Evolutionary conservation across 148 eudicot species (phyloP), one percentile per base, ranked within the genome.

Genomic region (Pouteria glomerata): DNA sequence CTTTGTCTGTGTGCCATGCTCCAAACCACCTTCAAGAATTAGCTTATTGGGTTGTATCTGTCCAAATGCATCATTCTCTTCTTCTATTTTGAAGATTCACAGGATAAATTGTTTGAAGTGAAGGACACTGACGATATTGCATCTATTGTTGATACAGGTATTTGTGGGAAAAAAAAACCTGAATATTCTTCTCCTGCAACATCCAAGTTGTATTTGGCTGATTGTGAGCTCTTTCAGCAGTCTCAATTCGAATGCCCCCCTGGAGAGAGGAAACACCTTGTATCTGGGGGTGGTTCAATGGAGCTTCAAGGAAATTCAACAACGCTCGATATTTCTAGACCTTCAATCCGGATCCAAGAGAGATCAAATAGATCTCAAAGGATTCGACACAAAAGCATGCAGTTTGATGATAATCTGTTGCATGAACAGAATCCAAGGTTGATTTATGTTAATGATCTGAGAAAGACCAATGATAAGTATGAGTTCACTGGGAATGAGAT

Each of bases 401-500:
- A 78, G 77, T 80, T 90, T 55, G 95, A 93, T 23, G 88, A 82
- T 55, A 80, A 84, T 71, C 62, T 83, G 45, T 80, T 82, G 39
- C 88, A 78, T 66, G 88, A 88, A 61, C 84, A 82, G 76, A 87
- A 84, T 78, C 85, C 96, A 48, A 86, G 92, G 74, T 57, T 80
- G 64, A 84, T 88, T 68, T 74, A 84, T 67, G 72, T 88, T 50
- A 80, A 85, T 72, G 96, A 91, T 78, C 91, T 97, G n/a, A 79
- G 69, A 78, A 83, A 73, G 82, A 91, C 98, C 58, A 89, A 89
- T 66, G 89, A 88, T 65, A 86, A 83, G 79, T 84, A 79, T 73
- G 87, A 88, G 63, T 94, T 94, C 44, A 74, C 85, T 26, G 86
- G 87, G 11, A 94, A 94, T 77, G 88, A 86, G 85, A 88, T 91